A percentile compares a stretch with the other conserved stretches of the same genome.
Conservation (phyloP, 2,329 filamentous ascomycete genomes). For the Cercospora sp. region DNA sequence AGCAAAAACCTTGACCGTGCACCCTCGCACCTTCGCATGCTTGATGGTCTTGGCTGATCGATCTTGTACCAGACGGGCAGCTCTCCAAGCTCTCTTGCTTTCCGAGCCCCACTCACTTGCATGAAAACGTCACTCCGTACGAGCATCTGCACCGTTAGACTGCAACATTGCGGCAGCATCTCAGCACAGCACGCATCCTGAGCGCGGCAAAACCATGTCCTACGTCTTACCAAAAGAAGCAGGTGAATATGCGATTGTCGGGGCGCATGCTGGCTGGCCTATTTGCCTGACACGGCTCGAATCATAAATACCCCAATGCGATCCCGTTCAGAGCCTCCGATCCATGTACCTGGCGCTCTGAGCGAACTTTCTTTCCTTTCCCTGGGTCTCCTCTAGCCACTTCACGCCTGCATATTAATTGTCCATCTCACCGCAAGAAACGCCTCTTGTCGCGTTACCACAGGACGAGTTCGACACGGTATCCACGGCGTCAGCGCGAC, state of each 20-base stretch:
- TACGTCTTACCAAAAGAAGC: constrained; percentile 1
- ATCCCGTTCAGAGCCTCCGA: background rate
- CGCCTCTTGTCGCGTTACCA: background rate
- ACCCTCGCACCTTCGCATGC: background rate
- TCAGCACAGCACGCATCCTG: constrained; percentile 1
- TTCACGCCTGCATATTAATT: background rate
- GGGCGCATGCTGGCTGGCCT: background rate
- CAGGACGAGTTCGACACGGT: background rate
- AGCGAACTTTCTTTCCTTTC: background rate
- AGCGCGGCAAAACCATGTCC: background rate
- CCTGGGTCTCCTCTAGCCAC: background rate
- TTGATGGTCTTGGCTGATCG: constrained; percentile 1
- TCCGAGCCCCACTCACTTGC: constrained; percentile 3
- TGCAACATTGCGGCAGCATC: constrained; percentile 2
- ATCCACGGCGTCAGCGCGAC: background rate
- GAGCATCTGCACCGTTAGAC: background rate
- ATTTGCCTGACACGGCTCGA: background rate
- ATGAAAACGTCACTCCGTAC: constrained; percentile 8
- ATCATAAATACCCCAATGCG: background rate
- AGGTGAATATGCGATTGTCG: constrained; percentile 1
- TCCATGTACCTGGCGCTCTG: background rate
- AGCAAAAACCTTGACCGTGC: constrained; percentile 3
- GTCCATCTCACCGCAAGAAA: background rate
- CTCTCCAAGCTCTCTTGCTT: background rate
- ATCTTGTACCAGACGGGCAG: constrained; percentile 8